These are phyloP conservation scores for Rhodotorula diobovata DNA, from an alignment of 768 basidiomycete species.

Conservation along the genomic window DNA sequence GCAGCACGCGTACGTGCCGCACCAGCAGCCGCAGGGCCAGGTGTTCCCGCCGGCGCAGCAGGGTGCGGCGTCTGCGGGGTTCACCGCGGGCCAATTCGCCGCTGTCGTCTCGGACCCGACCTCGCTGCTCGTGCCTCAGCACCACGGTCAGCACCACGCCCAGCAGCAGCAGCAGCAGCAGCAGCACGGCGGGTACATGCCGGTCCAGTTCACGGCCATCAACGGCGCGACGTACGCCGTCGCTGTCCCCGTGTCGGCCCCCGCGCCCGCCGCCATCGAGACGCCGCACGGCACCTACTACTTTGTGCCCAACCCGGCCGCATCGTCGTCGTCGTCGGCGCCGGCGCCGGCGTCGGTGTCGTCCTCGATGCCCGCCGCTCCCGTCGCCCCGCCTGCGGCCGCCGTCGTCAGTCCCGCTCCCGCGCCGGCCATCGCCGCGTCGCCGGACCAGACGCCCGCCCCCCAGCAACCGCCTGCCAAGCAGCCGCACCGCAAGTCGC, in stretches of 20 bases:
- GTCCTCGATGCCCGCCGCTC: neutral
- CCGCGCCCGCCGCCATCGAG: constrained; percentile 25
- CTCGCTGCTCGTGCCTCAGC: neutral
- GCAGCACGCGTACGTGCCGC: neutral
- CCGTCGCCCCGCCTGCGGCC: neutral
- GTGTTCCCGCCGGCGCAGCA: neutral
- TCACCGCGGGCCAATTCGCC: neutral
- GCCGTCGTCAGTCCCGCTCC: no score
- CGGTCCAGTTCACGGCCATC: constrained; percentile 6
- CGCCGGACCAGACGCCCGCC: neutral
- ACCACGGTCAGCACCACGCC: neutral
- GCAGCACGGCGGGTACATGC: no score
- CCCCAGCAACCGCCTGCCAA: neutral
- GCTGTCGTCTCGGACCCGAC: no score
- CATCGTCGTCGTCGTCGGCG: neutral
- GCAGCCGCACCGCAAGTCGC: no score
- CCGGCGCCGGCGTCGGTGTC: neutral
- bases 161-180: neutral
- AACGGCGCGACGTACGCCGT: constrained; percentile 20
- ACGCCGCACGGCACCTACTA: constrained; percentile 33
- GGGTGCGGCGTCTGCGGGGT: neutral
- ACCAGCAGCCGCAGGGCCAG: neutral
- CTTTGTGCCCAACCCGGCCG: constrained; percentile 22
- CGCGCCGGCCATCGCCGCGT: neutral
- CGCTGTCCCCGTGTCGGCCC: constrained; percentile 15